Base-by-base conservation (phyloP, 129 eudicot species). In the Silybum marianum region DNA sequence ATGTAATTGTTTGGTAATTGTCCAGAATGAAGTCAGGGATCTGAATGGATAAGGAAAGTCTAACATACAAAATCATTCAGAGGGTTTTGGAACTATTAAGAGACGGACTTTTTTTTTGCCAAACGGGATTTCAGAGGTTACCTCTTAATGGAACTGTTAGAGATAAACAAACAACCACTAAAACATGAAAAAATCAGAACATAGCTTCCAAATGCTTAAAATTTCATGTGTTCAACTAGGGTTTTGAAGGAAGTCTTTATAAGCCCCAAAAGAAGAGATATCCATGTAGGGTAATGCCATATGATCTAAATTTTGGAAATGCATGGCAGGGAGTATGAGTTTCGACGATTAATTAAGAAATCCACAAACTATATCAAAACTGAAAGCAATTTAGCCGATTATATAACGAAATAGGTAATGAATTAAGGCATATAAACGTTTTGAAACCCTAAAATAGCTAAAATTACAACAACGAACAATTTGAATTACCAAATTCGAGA, bases 301-400 rank as follows among this genome's bases (percentile, higher is more conserved):
- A 26, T 12, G 9, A 60, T 21, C 54, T 32, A 46, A 74, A 28
- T 48, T 28, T 3, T 54, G 46, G 26, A 51, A 51, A 58, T 58
- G 66, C 23, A 58, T 58, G 66, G 66, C 23, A 18, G 66, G 24
- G 66, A n/a, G 10, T 25, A 75, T n/a, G 42, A 26, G 69, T 51
- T 58, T 75, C 58, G 14, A 38, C 14, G 68, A 77, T 66, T 72
- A 77, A 66, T 39, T 42, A 23, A 77, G 36, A 77, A 65, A 22
- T 63, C 73, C 38, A 38, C 22, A 65, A 25, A 65, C 23, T 23
- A 67, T 9, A 39, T 40, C 44, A 65, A 78, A 40, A 40, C 36
- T 66, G 66, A 39, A 66, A 28, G 26, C 38, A 40, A 40, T 76
- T 58, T 60, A 60, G 71, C 71, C 71, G 4, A 58, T 19, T 18